These are phyloP conservation scores for Sugiyamaella neomexicana DNA, from an alignment of 1,139 yeast species.

Conservation along the genomic window DNA sequence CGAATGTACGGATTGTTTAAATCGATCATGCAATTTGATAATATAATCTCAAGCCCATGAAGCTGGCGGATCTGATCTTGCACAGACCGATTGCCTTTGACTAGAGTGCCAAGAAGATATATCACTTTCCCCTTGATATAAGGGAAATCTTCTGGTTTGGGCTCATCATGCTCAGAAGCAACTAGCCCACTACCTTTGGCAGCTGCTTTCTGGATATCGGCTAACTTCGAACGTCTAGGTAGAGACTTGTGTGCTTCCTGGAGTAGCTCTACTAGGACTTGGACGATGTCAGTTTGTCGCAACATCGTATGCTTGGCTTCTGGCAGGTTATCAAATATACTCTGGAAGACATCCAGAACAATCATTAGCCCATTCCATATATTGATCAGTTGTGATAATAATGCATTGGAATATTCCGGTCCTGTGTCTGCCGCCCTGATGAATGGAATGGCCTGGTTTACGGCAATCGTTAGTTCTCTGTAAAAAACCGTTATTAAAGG, in stretches of 20 bases:
- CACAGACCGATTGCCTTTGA: conserved; percentile 49
- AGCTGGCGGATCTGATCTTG: conserved; percentile 68
- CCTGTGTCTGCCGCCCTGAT: conserved; percentile 21
- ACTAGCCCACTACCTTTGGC: neutral
- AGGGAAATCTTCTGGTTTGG: conserved; percentile 35
- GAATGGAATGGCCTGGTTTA: conserved; percentile 23
- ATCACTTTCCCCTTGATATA: conserved; percentile 35
- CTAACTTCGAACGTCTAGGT: conserved; percentile 33
- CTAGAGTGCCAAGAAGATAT: conserved; percentile 40
- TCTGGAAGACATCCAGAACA: conserved; percentile 24
- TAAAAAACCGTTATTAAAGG: conserved; percentile 18
- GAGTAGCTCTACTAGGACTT: conserved; percentile 26
- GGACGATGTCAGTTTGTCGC: conserved; percentile 15
- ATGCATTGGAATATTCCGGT: conserved; percentile 21
- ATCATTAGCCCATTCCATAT: conserved; percentile 25
- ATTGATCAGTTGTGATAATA: conserved; percentile 18
- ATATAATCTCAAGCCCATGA: conserved; percentile 68
- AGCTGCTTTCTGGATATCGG: conserved; percentile 24
- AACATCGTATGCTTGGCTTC: conserved; percentile 1
- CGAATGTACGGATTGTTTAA: conserved; percentile 83
- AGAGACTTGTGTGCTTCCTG: conserved; percentile 31
- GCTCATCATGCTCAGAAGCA: conserved; percentile 16
- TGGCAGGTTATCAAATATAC: conserved; percentile 21
- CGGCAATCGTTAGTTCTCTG: conserved; percentile 4
- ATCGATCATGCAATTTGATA: conserved; percentile 84